Evolutionary conservation across 1,139 yeast genomes (phyloP).

Genomic region (Lodderomyces theae): DNA sequence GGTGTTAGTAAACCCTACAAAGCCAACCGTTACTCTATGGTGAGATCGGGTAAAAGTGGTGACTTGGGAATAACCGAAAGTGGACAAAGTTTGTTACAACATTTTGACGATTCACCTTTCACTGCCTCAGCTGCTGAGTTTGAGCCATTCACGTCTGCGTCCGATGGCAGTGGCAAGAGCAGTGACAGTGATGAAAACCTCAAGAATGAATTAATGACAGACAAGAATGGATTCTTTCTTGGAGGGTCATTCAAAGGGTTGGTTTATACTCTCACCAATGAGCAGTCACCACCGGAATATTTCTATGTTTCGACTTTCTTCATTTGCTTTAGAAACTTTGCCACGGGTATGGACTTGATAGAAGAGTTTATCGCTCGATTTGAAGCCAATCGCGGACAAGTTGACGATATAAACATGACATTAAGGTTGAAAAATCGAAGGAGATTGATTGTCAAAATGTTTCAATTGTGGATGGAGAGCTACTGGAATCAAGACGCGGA

Average conservation of each 20-base stretch:
- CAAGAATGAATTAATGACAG: conserved; percentile 46
- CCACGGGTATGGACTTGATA: conserved; percentile 65
- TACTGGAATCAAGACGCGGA: conserved; percentile 75
- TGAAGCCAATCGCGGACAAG: conserved; percentile 39
- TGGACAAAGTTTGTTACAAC: conserved; percentile 53
- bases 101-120: conserved; percentile 44
- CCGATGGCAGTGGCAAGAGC: neutral
- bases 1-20: conserved; percentile 16
- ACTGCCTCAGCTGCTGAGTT: conserved; percentile 41
- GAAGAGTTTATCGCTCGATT: conserved; percentile 69
- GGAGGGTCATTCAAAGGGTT: conserved; percentile 82
- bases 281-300: conserved; percentile 63
- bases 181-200: conserved; percentile 9
- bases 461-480: conserved; percentile 83
- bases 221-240: conserved; percentile 50
- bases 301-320: conserved; percentile 75
- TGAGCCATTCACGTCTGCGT: conserved; percentile 30
- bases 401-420: conserved; percentile 41
- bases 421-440: conserved; percentile 62
- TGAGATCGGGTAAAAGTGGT: conserved; percentile 57
- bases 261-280: conserved; percentile 70
- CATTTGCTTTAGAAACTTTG: conserved; percentile 74
- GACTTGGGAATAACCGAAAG: conserved; percentile 54
- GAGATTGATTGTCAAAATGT: conserved; percentile 61
- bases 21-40: conserved; percentile 54